A percentile compares a stretch with the other conserved stretches of the same genome.
Evolutionary conservation across 768 basidiomycete genomes (phyloP).

Genomic region (Crucibulum laeve): DNA sequence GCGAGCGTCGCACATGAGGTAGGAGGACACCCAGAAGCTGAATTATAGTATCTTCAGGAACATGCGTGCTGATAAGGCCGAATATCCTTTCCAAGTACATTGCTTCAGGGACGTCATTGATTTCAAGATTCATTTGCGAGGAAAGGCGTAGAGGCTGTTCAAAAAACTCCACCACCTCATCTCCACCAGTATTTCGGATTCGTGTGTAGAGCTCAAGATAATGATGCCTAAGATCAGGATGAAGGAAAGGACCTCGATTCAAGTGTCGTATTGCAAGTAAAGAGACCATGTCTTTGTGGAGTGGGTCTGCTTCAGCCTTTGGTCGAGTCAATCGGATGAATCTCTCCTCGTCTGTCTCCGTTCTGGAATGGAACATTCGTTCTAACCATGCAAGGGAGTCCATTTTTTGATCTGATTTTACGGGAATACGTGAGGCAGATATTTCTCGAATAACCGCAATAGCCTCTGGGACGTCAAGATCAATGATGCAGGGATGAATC

Average conservation of each 20-base stretch:
- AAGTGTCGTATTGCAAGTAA: not conserved
- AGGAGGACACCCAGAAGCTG: not conserved
- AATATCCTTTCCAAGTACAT: not conserved
- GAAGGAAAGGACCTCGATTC: not conserved
- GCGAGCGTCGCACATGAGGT: not conserved
- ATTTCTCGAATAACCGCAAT: not conserved
- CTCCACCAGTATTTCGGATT: not conserved
- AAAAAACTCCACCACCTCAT: not conserved
- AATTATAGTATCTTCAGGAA: not conserved
- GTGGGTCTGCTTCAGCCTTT: not conserved
- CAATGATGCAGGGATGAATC: not conserved
- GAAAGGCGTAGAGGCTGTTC: not conserved
- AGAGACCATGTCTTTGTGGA: not conserved
- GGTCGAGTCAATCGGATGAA: not conserved
- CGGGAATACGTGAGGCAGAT: not conserved
- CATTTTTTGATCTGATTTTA: not conserved
- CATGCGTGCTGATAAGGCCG: not conserved
- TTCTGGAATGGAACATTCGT: not conserved
- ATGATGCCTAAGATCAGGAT: not conserved
- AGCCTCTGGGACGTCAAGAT: not conserved
- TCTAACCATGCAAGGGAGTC: not conserved
- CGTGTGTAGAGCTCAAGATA: not conserved
- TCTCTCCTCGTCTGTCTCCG: not conserved
- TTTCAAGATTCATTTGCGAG: not conserved
- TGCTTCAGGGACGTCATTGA: not conserved